Percentiles rank a stretch among this genome's conserved stretches.
These are phyloP conservation scores for Phanerodontia chrysosporium DNA, from an alignment of 768 basidiomycete species.

Conservation along the genomic window DNA sequence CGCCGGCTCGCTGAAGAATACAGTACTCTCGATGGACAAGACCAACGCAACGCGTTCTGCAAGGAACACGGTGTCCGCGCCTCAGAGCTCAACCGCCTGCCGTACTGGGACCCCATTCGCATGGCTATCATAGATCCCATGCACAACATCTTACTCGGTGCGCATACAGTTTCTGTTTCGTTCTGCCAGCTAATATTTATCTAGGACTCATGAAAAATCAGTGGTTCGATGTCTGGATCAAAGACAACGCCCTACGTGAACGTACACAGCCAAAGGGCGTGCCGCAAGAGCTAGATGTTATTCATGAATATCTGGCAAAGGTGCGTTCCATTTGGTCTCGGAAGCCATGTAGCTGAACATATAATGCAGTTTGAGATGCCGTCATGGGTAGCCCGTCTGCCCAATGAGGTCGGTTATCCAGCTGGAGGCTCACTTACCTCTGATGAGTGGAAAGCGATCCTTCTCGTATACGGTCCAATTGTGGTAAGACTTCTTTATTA, in stretches of 20 bases:
- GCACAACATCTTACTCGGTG: slow-evolving; percentile 27
- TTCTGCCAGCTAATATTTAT: not conserved
- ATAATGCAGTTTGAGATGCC: slow-evolving; percentile 19
- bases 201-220: slow-evolving; percentile 13
- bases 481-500: too few species aligned
- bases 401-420: slow-evolving; percentile 18
- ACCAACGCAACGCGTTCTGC: slow-evolving; percentile 13
- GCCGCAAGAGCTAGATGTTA: slow-evolving; percentile 19
- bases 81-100: slow-evolving; percentile 18
- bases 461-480: slow-evolving; percentile 14
- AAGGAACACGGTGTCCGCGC: slow-evolving; percentile 14
- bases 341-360: not conserved
- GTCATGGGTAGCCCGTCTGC: slow-evolving; percentile 17
- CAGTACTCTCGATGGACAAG: slow-evolving; percentile 10
- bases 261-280: not conserved
- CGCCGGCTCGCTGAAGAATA: slow-evolving; percentile 6
- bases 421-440: slow-evolving; percentile 22
- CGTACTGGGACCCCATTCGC: slow-evolving; percentile 26
- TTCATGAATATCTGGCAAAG: slow-evolving; percentile 20
- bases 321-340: not conserved
- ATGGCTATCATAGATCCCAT: slow-evolving; percentile 28
- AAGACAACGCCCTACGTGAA: not conserved
- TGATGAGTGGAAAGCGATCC: slow-evolving; percentile 22
- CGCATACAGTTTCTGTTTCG: not conserved
- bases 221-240: slow-evolving; percentile 11